phyloP scores from a whole-genome alignment of 164 flowering plant genomes.

The Annona cherimola region DNA sequence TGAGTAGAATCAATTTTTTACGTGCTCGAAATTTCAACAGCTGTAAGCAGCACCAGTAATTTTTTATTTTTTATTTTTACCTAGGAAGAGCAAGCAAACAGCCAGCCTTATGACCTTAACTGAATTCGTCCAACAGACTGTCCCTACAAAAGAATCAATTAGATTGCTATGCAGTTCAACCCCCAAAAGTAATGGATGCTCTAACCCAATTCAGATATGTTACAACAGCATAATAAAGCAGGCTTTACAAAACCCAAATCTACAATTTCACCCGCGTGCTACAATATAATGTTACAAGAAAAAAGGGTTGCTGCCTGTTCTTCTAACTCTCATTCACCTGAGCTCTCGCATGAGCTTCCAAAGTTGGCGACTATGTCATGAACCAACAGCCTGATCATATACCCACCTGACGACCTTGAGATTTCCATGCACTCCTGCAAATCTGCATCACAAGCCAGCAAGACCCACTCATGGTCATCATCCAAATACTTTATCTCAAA shows the following conservation, averaged over 20 bases:
- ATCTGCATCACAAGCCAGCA: slow-evolving; percentile 81
- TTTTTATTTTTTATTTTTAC: too few species aligned
- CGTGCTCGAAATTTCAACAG: too few species aligned
- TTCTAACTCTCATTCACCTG: slow-evolving; percentile 33
- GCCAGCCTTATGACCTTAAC: too few species aligned
- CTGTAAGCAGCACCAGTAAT: too few species aligned
- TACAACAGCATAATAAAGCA: slow-evolving; percentile 12
- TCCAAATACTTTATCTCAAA: slow-evolving; percentile 86
- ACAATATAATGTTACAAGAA: not conserved
- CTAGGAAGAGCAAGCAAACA: too few species aligned
- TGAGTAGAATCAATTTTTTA: too few species aligned
- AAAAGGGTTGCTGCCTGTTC: not conserved
- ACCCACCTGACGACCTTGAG: slow-evolving; percentile 53
- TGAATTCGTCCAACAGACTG: too few species aligned
- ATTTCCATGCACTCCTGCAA: slow-evolving; percentile 78
- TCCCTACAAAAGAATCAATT: slow-evolving; percentile 1
- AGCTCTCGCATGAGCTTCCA: slow-evolving; percentile 94
- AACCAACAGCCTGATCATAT: slow-evolving; percentile 56
- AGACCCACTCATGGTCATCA: slow-evolving; percentile 88
- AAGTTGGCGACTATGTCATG: slow-evolving; percentile 57
- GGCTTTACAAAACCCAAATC: slow-evolving; percentile 21
- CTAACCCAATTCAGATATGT: slow-evolving; percentile 14
- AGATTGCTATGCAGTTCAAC: not conserved
- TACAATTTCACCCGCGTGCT: slow-evolving; percentile 21
- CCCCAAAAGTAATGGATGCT: not conserved